Evolutionary conservation across 1,139 yeast genomes (phyloP), one percentile per base, ranked within the genome.

Genomic region (Debaryomyces coudertii): DNA sequence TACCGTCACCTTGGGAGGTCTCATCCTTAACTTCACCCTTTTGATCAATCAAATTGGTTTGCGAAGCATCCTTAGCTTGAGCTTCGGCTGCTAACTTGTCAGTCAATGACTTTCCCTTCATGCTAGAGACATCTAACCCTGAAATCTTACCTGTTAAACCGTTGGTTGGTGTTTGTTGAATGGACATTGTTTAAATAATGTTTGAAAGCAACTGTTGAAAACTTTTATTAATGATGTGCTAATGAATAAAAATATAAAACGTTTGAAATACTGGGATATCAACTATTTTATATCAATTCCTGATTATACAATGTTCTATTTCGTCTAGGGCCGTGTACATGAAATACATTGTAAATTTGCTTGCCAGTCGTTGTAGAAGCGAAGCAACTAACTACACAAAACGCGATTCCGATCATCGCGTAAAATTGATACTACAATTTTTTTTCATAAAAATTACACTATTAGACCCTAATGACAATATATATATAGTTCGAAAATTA

Each of bases 121-220:
- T 49, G 46, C 50, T 48, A 36, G 72, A 50, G 66, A 74, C 64
- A 51, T 71, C 79, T 50, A 75, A 71, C 53, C 58, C 48, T 39
- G 76, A 72, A 55, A 75, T 73, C 61, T 73, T 69, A 33, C 77
- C 77, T 44, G 80, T 73, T 63, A 75, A 73, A 37, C 79, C 80
- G 64, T 66, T 70, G 50, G 79, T 75, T 50, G 80, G 80, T 24
- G 80, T 75, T 67, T 75, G 73, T 68, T 73, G 69, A 37, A 68
- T 56, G 42, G 78, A 70, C 77, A 70, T 69, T 51, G 35, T 39
- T 11, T 29, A 15, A 43, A 40, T 29, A 48, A 44, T 50, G 43
- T 47, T 27, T 20, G 27, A 35, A 18, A 35, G 30, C 25, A 25
- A 34, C 22, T 22, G 22, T 28, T 37, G 35, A 33, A 29, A 33